Base-by-base conservation (phyloP, 768 basidiomycete genomes). In the Collybia mongolica region DNA sequence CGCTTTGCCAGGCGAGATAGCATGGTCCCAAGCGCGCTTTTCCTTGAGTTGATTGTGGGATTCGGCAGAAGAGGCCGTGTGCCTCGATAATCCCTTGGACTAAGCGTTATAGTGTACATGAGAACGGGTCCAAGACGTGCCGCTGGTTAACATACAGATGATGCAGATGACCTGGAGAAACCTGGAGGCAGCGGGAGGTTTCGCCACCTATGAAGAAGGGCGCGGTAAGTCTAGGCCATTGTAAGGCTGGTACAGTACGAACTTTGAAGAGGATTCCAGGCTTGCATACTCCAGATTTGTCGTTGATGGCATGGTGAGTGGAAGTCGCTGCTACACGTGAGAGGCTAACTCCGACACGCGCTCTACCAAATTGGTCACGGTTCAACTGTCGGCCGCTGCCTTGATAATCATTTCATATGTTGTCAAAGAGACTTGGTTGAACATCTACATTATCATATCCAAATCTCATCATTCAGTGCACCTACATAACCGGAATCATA, bases 11-110 rank as follows among this genome's bases (percentile, higher is more conserved):
- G 94, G 94, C 3, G 81, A 73, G 43, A 86, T 79, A 35, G 92
- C 92, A 37, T 90, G 75, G 54, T 93, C 90, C 88, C 92, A 91
- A 38, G 92, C 92, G 22, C 90, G 84, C 60, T 80, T 85, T 55
- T 81, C 81, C 63, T 92, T 91, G 52, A 93, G 72, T 19, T 70
- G 65, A 54, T 86, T 80, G 57, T 90, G 84, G 3, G 82, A 81
- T 18, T 68, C 70, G 4, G 78, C 67, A 0, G 75, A 59, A 15
- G 68, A 57, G 0, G 66, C 57, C 0, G 39, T 60, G 51, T 55
- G 69, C 56, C 64, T 81, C 66, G 60, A 61, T 42, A 51, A 66
- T 53, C 35, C 65, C 58, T 63, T 79, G 22, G 77, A 67, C 82
- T 87, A 15, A 18, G 3, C 24, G 1, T 62, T 46, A 39, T 37